Base-by-base conservation (phyloP, 2,329 filamentous ascomycete species). In the Aphanocladium album region DNA sequence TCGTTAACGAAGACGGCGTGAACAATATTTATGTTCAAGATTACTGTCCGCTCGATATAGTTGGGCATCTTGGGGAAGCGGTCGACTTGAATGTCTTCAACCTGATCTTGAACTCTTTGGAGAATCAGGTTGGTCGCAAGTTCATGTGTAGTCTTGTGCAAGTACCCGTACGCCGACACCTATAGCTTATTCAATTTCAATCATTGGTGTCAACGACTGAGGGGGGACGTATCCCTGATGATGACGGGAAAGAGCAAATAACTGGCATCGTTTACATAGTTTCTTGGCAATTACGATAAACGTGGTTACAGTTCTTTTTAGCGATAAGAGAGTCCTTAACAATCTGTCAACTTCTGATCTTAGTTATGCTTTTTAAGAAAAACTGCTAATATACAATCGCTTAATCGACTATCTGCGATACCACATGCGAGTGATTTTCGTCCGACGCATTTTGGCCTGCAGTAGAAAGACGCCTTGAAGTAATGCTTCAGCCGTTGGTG, bases 381-480 rank as follows among this genome's bases (percentile, higher is more conserved):
- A 12, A 12, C 35, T 39, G 35, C 35, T 39, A 39, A 14, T 39
- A 39, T 16, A 41, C 16, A 2, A 5, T 27, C 41, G 9, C 30
- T 5, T 39, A 39, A 35, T 16, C 3, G 8, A 67, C 68, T 79
- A 85, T 75, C 82, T 80, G 69, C 82, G 75, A 71, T 84, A 84
- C 82, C 82, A 85, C 76, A 83, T 82, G 56, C 80, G 70, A 25
- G 78, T 81, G 62, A 82, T 82, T 68, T 77, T 77, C 59, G 81
- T 83, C 66, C 81, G 76, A 55, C 88, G 79, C 82, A 91, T 89
- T 82, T 91, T 91, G 73, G 86, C 86, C 77, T 91, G 88, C 60
- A 91, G 74, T 74, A 89, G 86, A 75, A 92, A 89, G 70, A 91
- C 87, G 12, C 87, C 81, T 72, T 86, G 86, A 82, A 86, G 85